Conservation (phyloP, 805 yeast species). For the Candida suzukii region DNA sequence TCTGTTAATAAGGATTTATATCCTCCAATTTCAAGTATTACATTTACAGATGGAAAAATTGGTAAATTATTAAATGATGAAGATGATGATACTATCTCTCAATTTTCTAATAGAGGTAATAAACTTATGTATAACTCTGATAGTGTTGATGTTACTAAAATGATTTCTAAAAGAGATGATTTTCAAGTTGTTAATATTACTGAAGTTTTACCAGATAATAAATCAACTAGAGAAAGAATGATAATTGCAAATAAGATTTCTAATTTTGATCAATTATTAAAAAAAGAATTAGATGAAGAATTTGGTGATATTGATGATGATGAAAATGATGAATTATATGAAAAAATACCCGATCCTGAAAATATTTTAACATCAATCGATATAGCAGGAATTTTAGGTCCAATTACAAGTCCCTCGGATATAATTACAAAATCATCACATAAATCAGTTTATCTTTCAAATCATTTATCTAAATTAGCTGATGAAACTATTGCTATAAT, state of each 20-base stretch:
- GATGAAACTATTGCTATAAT: slow-evolving; percentile 69
- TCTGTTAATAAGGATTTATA: slow-evolving; percentile 11
- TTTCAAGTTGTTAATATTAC: slow-evolving; percentile 13
- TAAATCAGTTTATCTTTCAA: slow-evolving; percentile 54
- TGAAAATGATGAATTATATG: slow-evolving; percentile 12
- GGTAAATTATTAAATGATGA: slow-evolving; percentile 2
- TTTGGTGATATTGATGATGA: slow-evolving; percentile 16
- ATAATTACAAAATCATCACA: slow-evolving; percentile 64
- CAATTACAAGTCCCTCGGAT: slow-evolving; percentile 77
- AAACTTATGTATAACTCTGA: slow-evolving; percentile 20
- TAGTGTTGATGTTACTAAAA: slow-evolving; percentile 15
- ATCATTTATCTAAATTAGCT: slow-evolving; percentile 55
- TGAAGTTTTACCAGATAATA: slow-evolving; percentile 9
- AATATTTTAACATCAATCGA: slow-evolving; percentile 44
- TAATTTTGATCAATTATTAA: slow-evolving; percentile 17
- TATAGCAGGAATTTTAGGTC: slow-evolving; percentile 57
- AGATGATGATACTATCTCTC: slow-evolving; percentile 11
- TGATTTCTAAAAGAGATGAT: slow-evolving; percentile 17
- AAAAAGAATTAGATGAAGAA: slow-evolving; percentile 21
- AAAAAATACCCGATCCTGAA: slow-evolving; percentile 21
- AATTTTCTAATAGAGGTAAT: slow-evolving; percentile 24
- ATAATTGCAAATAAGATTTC: slow-evolving; percentile 18
- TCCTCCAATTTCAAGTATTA: slow-evolving; percentile 3
- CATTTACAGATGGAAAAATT: neutral
- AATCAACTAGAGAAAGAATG: slow-evolving; percentile 13